Evolutionary conservation across 805 yeast species (phyloP).

Genomic region (Spathaspora passalidarum): DNA sequence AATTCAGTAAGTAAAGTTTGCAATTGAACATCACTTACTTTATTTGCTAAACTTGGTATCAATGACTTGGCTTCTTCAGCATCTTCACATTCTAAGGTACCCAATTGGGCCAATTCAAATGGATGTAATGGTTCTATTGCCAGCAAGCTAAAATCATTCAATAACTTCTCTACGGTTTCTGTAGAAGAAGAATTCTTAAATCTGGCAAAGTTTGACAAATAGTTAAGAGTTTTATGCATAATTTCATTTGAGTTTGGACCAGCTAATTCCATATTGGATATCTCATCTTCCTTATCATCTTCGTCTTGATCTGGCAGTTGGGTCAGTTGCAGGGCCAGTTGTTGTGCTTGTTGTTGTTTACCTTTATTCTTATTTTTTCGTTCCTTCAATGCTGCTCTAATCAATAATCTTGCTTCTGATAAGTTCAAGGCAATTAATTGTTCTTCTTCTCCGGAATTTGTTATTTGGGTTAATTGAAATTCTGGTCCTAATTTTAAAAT

Average conservation of each 20-base stretch:
- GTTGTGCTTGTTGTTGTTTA: conserved; percentile 20
- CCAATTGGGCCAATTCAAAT: conserved; percentile 89
- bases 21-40: conserved; percentile 82
- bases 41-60: conserved; percentile 80
- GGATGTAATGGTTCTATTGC: conserved; percentile 72
- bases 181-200: conserved; percentile 92
- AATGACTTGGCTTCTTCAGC: conserved; percentile 95
- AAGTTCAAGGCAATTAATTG: conserved; percentile 82
- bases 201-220: conserved; percentile 79
- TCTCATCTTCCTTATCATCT: conserved; percentile 42
- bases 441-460: conserved; percentile 75
- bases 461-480: conserved; percentile 75
- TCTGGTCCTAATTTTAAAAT: conserved; percentile 88
- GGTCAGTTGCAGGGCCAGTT: not conserved
- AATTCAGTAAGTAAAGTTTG: conserved; percentile 86
- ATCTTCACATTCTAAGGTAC: conserved; percentile 90
- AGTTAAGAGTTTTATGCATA: conserved; percentile 86
- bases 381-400: conserved; percentile 85
- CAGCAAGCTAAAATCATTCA: conserved; percentile 59
- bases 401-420: conserved; percentile 85
- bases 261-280: conserved; percentile 48
- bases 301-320: conserved; percentile 30
- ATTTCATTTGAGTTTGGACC: conserved; percentile 81
- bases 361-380: conserved; percentile 26
- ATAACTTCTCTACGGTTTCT: conserved; percentile 84